Evolutionary conservation across 2,329 filamentous ascomycete species (phyloP).

Genomic region (Furcasterigmium sp.): DNA sequence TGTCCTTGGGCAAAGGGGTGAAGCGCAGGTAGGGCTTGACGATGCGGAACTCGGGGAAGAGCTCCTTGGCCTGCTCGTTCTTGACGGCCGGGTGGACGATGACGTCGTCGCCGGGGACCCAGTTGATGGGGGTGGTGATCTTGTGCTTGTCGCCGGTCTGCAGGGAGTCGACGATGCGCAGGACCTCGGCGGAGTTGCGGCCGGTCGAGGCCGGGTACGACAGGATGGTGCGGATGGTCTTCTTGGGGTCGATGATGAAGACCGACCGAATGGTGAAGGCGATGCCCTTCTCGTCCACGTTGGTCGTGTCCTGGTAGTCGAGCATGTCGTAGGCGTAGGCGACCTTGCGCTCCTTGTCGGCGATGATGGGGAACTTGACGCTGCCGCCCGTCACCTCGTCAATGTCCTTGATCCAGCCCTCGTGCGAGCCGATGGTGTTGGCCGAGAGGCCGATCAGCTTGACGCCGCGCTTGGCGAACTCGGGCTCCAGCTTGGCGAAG

Average conservation of each 20-base stretch:
- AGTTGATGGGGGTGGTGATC: slow-evolving; percentile 86
- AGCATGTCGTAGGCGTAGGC: slow-evolving; percentile 78
- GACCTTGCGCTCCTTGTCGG: slow-evolving; percentile 72
- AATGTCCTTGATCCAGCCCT: slow-evolving; percentile 87
- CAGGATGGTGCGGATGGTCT: slow-evolving; percentile 89
- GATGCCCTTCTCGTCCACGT: slow-evolving; percentile 75
- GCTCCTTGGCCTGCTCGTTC: slow-evolving; percentile 79
- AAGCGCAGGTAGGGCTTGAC: slow-evolving; percentile 72
- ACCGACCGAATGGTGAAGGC: slow-evolving; percentile 93
- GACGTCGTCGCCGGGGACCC: slow-evolving; percentile 83
- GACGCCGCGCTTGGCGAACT: slow-evolving; percentile 80
- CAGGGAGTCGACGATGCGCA: slow-evolving; percentile 73
- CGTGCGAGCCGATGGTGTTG: slow-evolving; percentile 80
- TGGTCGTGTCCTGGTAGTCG: slow-evolving; percentile 75
- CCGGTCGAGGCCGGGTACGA: slow-evolving; percentile 89
- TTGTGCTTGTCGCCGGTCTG: slow-evolving; percentile 85
- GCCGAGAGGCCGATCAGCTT: slow-evolving; percentile 89
- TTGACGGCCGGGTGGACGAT: slow-evolving; percentile 82
- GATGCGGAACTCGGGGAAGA: slow-evolving; percentile 72
- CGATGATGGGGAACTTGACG: slow-evolving; percentile 74
- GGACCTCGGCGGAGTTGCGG: slow-evolving; percentile 74
- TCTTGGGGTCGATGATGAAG: slow-evolving; percentile 90
- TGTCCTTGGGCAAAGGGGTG: slow-evolving; percentile 58
- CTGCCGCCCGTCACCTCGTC: slow-evolving; percentile 68
- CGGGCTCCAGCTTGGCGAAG: slow-evolving; percentile 81